Evolutionary conservation across 495 filamentous ascomycete genomes (phyloP).

Genomic region (Hyaloscypha variabilis): DNA sequence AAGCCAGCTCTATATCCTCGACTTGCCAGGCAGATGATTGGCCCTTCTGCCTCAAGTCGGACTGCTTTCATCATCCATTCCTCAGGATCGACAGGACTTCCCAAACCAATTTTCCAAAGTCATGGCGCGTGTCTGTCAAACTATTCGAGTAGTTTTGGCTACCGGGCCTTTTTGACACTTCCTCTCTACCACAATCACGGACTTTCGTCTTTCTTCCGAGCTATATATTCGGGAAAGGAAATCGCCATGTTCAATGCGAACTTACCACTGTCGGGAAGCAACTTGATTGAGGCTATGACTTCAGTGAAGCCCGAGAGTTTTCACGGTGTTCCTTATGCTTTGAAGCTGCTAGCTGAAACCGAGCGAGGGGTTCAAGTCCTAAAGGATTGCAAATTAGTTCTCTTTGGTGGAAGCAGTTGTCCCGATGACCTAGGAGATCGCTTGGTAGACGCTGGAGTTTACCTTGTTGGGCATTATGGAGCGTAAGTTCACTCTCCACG

Average conservation of each 20-base stretch:
- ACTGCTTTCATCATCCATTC: constrained; percentile 37
- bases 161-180: constrained; percentile 22
- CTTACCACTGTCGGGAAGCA: constrained; percentile 44
- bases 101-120: constrained; percentile 25
- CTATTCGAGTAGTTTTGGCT: constrained; percentile 34
- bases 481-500: constrained; percentile 20
- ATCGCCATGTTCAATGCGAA: constrained; percentile 47
- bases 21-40: constrained; percentile 39
- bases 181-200: constrained; percentile 44
- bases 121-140: constrained; percentile 38
- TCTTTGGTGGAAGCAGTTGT: constrained; percentile 48
- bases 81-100: constrained; percentile 25
- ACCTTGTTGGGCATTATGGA: constrained; percentile 55
- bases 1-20: neutral
- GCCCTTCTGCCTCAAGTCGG: constrained; percentile 38
- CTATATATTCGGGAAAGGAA: constrained; percentile 39
- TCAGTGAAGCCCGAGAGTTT: constrained; percentile 43
- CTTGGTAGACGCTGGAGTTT: constrained; percentile 54
- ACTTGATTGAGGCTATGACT: constrained; percentile 43
- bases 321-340: constrained; percentile 48
- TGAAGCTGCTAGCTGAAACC: constrained; percentile 51
- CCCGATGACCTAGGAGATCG: constrained; percentile 53
- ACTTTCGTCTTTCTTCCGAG: constrained; percentile 48
- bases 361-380: constrained; percentile 50
- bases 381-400: constrained; percentile 44